Base-by-base conservation (phyloP, 495 filamentous ascomycete genomes). In the Neurospora tetraspora region DNA sequence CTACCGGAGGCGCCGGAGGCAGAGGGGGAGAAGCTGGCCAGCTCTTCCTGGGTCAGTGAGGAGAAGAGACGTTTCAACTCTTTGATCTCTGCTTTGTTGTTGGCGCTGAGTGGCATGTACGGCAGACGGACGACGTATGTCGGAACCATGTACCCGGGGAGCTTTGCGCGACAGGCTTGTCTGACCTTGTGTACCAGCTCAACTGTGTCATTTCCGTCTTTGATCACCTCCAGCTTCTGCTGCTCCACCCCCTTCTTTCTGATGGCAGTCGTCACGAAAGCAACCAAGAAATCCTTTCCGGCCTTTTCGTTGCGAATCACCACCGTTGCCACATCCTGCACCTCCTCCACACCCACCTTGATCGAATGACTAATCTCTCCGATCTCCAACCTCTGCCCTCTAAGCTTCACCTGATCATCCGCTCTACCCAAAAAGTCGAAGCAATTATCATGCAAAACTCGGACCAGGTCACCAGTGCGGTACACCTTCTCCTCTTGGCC, bases 351-450 rank as follows among this genome's bases (percentile, higher is more conserved):
- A 1, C 81, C 82, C 18, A 83, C 80, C 71, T 85, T 87, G 71
- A 93, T 90, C 5, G 86, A 84, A 39, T 88, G 86, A 73, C 92
- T 91, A 73, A 96, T 93, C 79, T 96, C 92, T 2, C 87, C 87
- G 71, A 93, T 88, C 76, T 96, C 92, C 0, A 96, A 83, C 8
- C 93, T 84, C 73, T 93, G 91, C 1, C 93, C 93, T 12, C 92
- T 85, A 0, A 96, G 84, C 78, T 96, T 96, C 34, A 94, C 86
- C 79, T 95, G 91, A 71, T 92, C 90, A 76, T 96, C 93, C 3
- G 88, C 89, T 12, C 93, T 87, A 2, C 93, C 93, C 10, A 92
- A 79, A 70, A 94, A 92, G 69, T 91, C 88, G 69, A 96, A 89
- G 14, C 87, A 89, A 5, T 85, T 88, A 75, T 94, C 90, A 70